Evolutionary conservation across 2,329 filamentous ascomycete genomes (phyloP).

Genomic region (Aureobasidium leucospermi): DNA sequence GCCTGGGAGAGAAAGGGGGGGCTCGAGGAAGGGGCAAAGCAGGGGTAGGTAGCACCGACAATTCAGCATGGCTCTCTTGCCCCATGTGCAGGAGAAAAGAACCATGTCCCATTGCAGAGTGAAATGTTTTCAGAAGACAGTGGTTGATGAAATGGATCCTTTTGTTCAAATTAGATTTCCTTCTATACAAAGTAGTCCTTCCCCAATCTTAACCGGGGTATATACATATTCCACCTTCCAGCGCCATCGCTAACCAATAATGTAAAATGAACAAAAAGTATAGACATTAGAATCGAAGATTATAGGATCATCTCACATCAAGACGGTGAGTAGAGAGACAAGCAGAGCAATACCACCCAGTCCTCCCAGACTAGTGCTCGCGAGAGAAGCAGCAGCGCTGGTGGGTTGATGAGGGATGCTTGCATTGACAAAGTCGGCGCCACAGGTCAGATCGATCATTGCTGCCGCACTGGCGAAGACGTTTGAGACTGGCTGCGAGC

Average conservation of each 20-base stretch:
- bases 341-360: not conserved
- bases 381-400: not conserved
- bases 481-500: conserved; percentile 56
- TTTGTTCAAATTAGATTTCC: too few relatives aligned
- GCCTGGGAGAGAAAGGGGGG: too few relatives aligned
- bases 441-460: conserved; percentile 61
- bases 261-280: not conserved
- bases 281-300: not conserved
- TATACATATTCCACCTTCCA: not conserved
- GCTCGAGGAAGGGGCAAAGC: too few relatives aligned
- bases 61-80: too few relatives aligned
- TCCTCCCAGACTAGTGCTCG: not conserved
- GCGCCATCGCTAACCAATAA: not conserved
- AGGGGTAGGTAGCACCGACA: too few relatives aligned
- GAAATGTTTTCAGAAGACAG: too few relatives aligned
- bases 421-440: conserved; percentile 21
- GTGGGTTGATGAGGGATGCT: not conserved
- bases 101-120: too few relatives aligned
- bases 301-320: not conserved
- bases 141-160: too few relatives aligned
- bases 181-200: too few relatives aligned
- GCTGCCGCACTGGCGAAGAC: conserved; percentile 67
- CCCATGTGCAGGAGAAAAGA: too few relatives aligned
- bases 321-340: not conserved
- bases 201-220: not conserved